A percentile compares a stretch with the other conserved stretches of the same genome.
Evolutionary conservation across 2,329 filamentous ascomycete species (phyloP).

Genomic region (Fusarium sp.): DNA sequence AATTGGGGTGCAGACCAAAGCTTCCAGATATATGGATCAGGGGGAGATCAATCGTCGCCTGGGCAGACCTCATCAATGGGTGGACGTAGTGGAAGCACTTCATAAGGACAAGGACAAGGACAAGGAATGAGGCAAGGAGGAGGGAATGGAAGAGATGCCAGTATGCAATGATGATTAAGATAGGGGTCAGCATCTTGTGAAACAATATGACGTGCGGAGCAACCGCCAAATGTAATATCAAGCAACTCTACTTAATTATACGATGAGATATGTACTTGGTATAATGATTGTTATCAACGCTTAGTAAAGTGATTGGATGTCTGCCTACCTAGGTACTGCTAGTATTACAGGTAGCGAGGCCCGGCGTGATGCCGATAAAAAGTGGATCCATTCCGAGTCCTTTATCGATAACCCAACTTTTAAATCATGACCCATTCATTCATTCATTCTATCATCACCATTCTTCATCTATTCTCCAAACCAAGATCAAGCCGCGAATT

Average conservation of each 20-base stretch:
- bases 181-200: slow-evolving; percentile 19
- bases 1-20: slow-evolving; percentile 64
- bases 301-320: background rate
- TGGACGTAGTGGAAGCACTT: slow-evolving; percentile 38
- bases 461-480: slow-evolving; percentile 6
- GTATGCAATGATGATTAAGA: slow-evolving; percentile 36
- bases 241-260: slow-evolving; percentile 19
- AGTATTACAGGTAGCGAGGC: background rate
- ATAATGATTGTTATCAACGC: background rate
- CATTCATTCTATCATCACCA: background rate
- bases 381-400: slow-evolving; percentile 1
- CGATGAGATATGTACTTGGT: background rate
- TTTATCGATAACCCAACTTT: slow-evolving; percentile 27
- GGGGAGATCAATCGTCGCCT: slow-evolving; percentile 44
- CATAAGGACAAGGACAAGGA: slow-evolving; percentile 19
- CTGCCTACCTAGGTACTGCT: background rate
- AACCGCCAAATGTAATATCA: slow-evolving; percentile 27
- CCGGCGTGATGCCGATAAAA: background rate
- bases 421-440: slow-evolving; percentile 4
- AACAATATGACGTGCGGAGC: slow-evolving; percentile 19
- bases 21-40: slow-evolving; percentile 61
- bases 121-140: slow-evolving; percentile 4
- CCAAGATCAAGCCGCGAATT: background rate
- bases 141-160: slow-evolving; percentile 25
- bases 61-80: slow-evolving; percentile 42